phyloP scores from a whole-genome alignment of 768 basidiomycete genomes.

The Myochromella boudieri region DNA sequence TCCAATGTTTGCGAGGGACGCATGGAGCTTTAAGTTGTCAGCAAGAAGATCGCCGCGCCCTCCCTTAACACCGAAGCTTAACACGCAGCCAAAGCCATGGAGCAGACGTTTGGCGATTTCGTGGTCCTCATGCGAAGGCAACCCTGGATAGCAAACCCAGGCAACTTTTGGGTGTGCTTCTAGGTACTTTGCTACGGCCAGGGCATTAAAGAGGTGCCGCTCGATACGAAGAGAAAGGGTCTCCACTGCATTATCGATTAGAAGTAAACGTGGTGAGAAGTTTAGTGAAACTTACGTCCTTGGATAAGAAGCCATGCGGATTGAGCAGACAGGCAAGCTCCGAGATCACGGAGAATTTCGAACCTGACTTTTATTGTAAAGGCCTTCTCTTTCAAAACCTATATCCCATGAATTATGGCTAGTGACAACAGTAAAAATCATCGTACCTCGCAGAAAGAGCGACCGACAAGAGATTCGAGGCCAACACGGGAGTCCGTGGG shows the following conservation, averaged over 20 bases:
- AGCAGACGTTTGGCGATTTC: conserved; percentile 44
- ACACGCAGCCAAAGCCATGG: conserved; percentile 53
- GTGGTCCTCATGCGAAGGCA: conserved; percentile 51
- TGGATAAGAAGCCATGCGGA: conserved; percentile 58
- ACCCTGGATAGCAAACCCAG: conserved; percentile 68
- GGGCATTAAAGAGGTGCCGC: conserved; percentile 57
- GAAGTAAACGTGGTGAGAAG: neutral
- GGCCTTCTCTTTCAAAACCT: conserved; percentile 17
- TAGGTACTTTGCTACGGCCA: conserved; percentile 42
- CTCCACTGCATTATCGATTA: conserved; percentile 35
- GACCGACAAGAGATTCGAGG: conserved; percentile 11
- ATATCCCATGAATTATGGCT: neutral
- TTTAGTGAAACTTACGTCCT: conserved; percentile 26
- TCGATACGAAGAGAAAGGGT: conserved; percentile 60
- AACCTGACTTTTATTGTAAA: conserved; percentile 31
- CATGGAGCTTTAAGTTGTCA: conserved; percentile 36
- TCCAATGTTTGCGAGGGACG: conserved; percentile 34
- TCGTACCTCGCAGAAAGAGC: conserved; percentile 16
- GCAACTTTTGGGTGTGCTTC: conserved; percentile 52
- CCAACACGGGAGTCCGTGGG: conserved; percentile 11
- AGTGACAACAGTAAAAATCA: no score
- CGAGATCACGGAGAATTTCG: conserved; percentile 57
- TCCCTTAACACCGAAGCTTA: conserved; percentile 64
- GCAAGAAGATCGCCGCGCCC: conserved; percentile 29
- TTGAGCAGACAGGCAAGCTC: conserved; percentile 54